A percentile compares a stretch with the other conserved stretches of the same genome.
Conservation (phyloP, 768 basidiomycete genomes). For the Mycena floridula region DNA sequence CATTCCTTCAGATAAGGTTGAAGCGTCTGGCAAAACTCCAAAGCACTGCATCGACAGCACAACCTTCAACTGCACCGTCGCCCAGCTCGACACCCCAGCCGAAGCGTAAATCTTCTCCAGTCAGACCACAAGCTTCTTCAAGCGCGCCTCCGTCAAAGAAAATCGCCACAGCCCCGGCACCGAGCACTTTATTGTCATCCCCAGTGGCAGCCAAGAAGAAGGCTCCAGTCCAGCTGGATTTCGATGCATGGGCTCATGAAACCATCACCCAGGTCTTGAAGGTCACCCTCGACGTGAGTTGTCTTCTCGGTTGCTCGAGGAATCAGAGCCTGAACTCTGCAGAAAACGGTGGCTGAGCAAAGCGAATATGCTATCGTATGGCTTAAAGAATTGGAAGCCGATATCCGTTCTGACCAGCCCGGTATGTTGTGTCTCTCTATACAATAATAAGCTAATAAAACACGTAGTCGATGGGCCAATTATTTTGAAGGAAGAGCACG, state of each 20-base stretch:
- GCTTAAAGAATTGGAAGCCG: slow-evolving; percentile 71
- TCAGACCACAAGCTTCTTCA: slow-evolving; percentile 12
- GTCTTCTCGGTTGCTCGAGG: not conserved
- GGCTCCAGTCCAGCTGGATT: slow-evolving; percentile 41
- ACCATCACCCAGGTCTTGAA: slow-evolving; percentile 63
- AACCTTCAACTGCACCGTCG: slow-evolving; percentile 24
- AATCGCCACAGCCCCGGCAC: slow-evolving; percentile 23
- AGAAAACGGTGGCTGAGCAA: slow-evolving; percentile 55
- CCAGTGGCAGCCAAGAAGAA: slow-evolving; percentile 44
- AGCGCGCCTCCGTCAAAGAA: slow-evolving; percentile 17
- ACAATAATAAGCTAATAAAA: not conserved
- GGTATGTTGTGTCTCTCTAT: slow-evolving; percentile 25
- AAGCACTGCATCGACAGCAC: slow-evolving; percentile 28
- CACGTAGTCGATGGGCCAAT: slow-evolving; percentile 18
- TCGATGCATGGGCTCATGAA: slow-evolving; percentile 68
- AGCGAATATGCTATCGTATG: slow-evolving; percentile 70
- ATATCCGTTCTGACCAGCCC: slow-evolving; percentile 56
- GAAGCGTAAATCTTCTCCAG: slow-evolving; percentile 23
- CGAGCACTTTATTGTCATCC: slow-evolving; percentile 17
- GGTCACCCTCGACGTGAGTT: slow-evolving; percentile 72
- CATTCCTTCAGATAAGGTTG: slow-evolving; percentile 65
- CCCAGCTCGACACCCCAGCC: slow-evolving; percentile 14
- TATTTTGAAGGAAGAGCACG: slow-evolving; percentile 48
- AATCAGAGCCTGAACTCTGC: not conserved
- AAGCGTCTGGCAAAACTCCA: slow-evolving; percentile 89